A percentile compares a stretch with the other conserved stretches of the same genome.
phyloP scores from a whole-genome alignment of 495 filamentous ascomycete genomes.

The Xylaria nigripes region DNA sequence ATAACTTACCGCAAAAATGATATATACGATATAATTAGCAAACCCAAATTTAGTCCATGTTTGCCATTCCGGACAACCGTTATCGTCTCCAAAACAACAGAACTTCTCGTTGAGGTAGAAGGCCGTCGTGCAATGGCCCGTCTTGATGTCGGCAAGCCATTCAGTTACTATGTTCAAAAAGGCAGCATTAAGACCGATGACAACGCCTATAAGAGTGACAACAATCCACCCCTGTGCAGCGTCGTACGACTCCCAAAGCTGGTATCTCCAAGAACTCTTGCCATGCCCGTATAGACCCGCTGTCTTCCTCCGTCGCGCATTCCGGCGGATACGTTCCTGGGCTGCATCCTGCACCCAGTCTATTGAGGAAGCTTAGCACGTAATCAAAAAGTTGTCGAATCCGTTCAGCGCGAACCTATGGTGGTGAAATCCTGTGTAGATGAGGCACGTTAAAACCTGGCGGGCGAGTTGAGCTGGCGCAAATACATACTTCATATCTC shows the following conservation, averaged over 20 bases:
- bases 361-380: constrained; percentile 18
- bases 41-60: constrained; percentile 71
- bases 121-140: constrained; percentile 85
- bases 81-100: constrained; percentile 95
- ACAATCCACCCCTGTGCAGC: constrained; percentile 98
- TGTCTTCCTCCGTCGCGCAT: constrained; percentile 62
- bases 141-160: constrained; percentile 93
- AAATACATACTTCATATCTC: constrained; percentile 67
- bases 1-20: constrained; percentile 67
- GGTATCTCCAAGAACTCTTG: constrained; percentile 69
- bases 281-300: constrained; percentile 70
- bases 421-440: constrained; percentile 66
- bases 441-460: background rate
- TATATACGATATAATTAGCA: constrained; percentile 83
- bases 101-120: constrained; percentile 98
- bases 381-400: background rate
- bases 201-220: constrained; percentile 83
- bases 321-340: constrained; percentile 75
- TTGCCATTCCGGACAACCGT: constrained; percentile 85
- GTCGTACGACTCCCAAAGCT: constrained; percentile 81
- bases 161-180: constrained; percentile 94
- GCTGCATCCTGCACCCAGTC: constrained; percentile 99
- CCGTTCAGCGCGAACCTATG: constrained; percentile 51
- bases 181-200: constrained; percentile 88
- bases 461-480: constrained; percentile 5